Base-by-base conservation (phyloP, 148 eudicot species). In the Rhododendron williamsianum region DNA sequence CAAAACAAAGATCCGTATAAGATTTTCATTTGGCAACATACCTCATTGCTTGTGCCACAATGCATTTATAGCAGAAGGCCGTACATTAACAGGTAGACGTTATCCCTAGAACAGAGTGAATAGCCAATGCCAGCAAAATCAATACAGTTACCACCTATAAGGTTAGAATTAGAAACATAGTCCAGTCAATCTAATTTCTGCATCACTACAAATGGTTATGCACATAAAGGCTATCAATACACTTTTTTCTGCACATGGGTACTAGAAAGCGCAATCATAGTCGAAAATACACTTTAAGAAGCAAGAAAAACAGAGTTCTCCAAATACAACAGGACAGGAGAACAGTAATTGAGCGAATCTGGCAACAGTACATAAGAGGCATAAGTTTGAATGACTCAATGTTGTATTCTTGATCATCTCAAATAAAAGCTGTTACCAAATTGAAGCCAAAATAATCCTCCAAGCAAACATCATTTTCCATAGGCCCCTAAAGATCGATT, bases 31-130 rank as follows among this genome's bases (percentile, higher is more conserved):
- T 46, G 54, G n/a, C 48, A 33, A 9, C 33, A 19, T 91, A 94
- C 97, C 94, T 93, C 98, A 93, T 94, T 83, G 86, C 86, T 87
- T 87, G 85, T 60, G 81, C 88, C 85, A 58, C 81, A 87, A 78
- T 84, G 92, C 94, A 93, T 91, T 89, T 90, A 93, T 85, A 83
- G 83, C 35, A 85, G 69, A 76, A 76, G 36, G 49, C 38, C 12
- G 76, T 67, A 87, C 91, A 90, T 89, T 81, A 83, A 84, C 80
- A 36, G 81, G 38, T 23, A 79, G 82, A 63, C 41, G n/a, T 74
- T 81, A 43, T 60, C 21, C 71, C 41, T 25, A 79, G 43, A 54
- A 78, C 58, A 48, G 9, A 48, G 56, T 78, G 58, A 19, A 46
- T 18, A 80, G 35, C 71, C 82, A 72, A 67, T 36, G 1, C 51